Percentiles rank a stretch among this genome's conserved stretches.
phyloP scores from a whole-genome alignment of 306 rosid species.

The Dalbergia cochinchinensis region DNA sequence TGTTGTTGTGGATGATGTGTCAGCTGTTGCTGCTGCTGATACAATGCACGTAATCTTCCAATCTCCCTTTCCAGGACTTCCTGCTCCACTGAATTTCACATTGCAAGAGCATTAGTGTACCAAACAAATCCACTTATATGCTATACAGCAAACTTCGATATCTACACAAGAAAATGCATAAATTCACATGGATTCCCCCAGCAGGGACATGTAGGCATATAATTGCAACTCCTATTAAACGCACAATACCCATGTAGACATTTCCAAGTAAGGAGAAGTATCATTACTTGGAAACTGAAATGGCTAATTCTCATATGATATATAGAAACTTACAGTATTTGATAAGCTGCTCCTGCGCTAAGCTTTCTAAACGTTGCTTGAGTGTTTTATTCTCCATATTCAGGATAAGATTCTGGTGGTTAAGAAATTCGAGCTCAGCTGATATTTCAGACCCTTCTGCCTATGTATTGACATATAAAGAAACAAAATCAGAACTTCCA shows the following conservation, averaged over 20 bases:
- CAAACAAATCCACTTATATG: slow-evolving; percentile 10
- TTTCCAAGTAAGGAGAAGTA: slow-evolving; percentile 10
- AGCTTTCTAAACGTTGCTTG: slow-evolving; percentile 90
- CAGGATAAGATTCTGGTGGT: slow-evolving; percentile 91
- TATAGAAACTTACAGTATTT: slow-evolving; percentile 78
- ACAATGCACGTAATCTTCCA: slow-evolving; percentile 81
- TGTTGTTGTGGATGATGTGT: slow-evolving; percentile 58
- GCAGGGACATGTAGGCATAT: slow-evolving; percentile 20
- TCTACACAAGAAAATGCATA: slow-evolving; percentile 14
- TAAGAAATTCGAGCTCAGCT: slow-evolving; percentile 94
- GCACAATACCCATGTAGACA: slow-evolving; percentile 18
- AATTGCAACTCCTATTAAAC: slow-evolving; percentile 34
- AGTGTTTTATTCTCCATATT: slow-evolving; percentile 99
- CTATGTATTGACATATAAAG: slow-evolving; percentile 56
- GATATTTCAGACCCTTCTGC: slow-evolving; percentile 94
- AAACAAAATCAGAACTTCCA: slow-evolving; percentile 47
- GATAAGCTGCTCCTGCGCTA: slow-evolving; percentile 95
- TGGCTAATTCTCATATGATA: slow-evolving; percentile 17
- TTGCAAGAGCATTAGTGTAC: slow-evolving; percentile 52
- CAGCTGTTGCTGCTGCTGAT: slow-evolving; percentile 75
- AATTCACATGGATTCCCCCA: slow-evolving; percentile 22
- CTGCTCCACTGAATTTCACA: slow-evolving; percentile 88
- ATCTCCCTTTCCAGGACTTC: slow-evolving; percentile 99
- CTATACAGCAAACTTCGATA: not conserved
- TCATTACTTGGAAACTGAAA: slow-evolving; percentile 26